Evolutionary conservation across 345 rosid species (phyloP).

Genomic region (Nephelium lappaceum): DNA sequence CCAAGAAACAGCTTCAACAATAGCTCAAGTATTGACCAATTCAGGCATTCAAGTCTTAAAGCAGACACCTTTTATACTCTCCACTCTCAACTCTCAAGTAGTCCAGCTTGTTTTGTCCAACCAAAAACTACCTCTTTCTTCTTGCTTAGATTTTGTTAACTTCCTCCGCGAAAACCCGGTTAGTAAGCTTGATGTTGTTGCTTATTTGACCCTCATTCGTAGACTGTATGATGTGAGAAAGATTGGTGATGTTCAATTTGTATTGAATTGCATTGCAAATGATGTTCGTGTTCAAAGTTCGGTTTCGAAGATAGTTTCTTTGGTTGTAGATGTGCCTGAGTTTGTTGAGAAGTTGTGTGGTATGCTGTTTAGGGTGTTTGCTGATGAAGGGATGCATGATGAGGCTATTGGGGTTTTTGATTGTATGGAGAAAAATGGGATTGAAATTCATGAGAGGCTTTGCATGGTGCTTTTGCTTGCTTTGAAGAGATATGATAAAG

Average conservation of each 20-base stretch:
- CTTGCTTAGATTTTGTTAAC: no score
- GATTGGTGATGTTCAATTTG: conserved; percentile 45
- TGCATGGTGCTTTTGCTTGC: conserved; percentile 73
- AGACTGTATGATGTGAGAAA: conserved; percentile 48
- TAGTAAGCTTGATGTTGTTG: conserved; percentile 48
- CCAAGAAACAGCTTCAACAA: no score
- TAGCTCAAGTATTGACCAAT: no score
- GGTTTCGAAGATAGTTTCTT: conserved; percentile 27
- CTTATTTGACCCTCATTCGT: conserved; percentile 46
- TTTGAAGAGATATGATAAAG: conserved; percentile 50
- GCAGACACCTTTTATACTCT: conserved; percentile 40
- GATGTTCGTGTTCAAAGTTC: conserved; percentile 45
- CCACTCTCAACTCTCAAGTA: conserved; percentile 45
- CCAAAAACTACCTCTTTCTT: conserved; percentile 41
- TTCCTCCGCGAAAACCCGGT: no score
- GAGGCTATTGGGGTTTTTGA: conserved; percentile 63
- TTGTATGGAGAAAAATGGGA: conserved; percentile 51
- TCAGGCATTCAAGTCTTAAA: conserved; percentile 40
- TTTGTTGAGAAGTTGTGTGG: conserved; percentile 56
- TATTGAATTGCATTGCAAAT: conserved; percentile 35
- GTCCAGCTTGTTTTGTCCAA: conserved; percentile 53
- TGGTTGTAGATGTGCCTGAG: conserved; percentile 40
- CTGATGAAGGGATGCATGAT: conserved; percentile 55
- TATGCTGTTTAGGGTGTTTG: conserved; percentile 67
- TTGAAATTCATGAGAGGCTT: conserved; percentile 62